These are phyloP conservation scores for Cladorrhinum samala DNA, from an alignment of 495 filamentous ascomycete genomes.

Conservation along the genomic window DNA sequence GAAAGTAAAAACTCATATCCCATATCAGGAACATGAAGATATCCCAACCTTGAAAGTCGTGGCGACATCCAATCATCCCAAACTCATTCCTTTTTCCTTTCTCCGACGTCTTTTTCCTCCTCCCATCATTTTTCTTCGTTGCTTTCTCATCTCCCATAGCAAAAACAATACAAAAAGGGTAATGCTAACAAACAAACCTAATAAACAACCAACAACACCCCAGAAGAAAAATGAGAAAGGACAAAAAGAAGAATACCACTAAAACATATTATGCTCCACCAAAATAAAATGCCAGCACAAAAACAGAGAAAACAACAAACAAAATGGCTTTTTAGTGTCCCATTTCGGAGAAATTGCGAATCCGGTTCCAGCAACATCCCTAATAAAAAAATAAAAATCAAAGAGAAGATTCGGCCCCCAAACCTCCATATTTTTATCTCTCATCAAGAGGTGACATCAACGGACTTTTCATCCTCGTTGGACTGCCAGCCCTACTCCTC, in stretches of 20 bases:
- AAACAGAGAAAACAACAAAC: constrained; percentile 1
- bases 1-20: too few relatives aligned
- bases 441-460: constrained; percentile 46
- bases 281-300: constrained; percentile 2
- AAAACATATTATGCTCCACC: background rate
- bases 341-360: background rate
- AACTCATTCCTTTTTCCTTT: background rate
- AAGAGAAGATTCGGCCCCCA: too few relatives aligned
- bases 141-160: background rate
- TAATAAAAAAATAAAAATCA: background rate
- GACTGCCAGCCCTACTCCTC: constrained; percentile 58
- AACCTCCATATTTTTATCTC: constrained; percentile 8
- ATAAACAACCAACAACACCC: background rate
- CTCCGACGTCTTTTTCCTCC: background rate
- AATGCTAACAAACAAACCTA: background rate
- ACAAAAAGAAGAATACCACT: background rate
- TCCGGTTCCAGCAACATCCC: background rate
- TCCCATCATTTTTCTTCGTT: background rate
- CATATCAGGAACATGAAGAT: background rate
- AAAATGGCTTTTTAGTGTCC: background rate
- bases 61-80: background rate
- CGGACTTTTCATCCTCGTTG: constrained; percentile 60
- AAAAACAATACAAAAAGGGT: background rate
- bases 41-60: background rate
- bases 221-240: background rate